phyloP scores from a whole-genome alignment of 345 rosid species.

The Carallia brachiata region DNA sequence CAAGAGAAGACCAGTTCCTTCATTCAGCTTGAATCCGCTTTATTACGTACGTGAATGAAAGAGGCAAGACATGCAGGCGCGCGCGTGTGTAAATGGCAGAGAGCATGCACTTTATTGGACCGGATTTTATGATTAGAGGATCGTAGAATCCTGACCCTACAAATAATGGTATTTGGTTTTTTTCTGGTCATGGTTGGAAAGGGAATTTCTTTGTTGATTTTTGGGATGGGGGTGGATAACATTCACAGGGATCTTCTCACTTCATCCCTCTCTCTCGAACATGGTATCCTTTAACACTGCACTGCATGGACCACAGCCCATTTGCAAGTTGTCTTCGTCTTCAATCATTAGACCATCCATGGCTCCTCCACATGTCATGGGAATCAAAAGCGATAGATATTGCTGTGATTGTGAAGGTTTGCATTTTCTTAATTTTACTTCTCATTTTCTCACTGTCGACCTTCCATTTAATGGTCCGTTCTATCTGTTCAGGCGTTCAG shows the following conservation, averaged over 20 bases:
- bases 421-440: neutral
- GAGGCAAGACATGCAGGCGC: conserved; percentile 47
- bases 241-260: no score
- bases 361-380: conserved; percentile 22
- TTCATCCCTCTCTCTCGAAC: neutral
- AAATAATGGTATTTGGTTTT: no score
- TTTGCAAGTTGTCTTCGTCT: conserved; percentile 28
- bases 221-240: neutral
- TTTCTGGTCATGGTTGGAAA: no score
- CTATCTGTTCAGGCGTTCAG: no score
- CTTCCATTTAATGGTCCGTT: no score
- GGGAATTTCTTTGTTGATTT: no score
- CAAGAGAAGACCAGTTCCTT: no score
- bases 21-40: conserved; percentile 6
- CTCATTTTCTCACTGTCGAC: neutral
- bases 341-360: conserved; percentile 35
- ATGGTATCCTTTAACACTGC: neutral
- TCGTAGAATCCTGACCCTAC: neutral
- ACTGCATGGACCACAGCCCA: conserved; percentile 27
- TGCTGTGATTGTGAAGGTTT: neutral
- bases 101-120: neutral
- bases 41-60: conserved; percentile 34
- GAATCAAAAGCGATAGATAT: conserved; percentile 2
- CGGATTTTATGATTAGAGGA: neutral
- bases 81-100: conserved; percentile 5